Base-by-base conservation (phyloP, 2,329 filamentous ascomycete species). In the Trichophyton schoenleinii region DNA sequence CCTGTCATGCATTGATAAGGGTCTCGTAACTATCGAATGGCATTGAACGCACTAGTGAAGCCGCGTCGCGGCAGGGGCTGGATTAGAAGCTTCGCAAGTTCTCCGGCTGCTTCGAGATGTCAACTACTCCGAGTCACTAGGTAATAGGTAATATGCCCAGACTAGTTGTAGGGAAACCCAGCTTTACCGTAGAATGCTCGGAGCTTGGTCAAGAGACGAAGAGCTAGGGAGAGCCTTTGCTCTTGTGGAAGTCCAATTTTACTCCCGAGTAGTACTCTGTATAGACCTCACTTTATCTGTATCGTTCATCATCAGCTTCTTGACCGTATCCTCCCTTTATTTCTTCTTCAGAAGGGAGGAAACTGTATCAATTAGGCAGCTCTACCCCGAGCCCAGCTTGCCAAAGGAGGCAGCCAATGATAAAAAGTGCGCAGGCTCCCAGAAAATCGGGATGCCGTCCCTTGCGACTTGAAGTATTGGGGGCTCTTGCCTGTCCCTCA, bases 1-100 rank as follows among this genome's bases (percentile, higher is more conserved):
- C 52, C n/a, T 36, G 52, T 34, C 25, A 55, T 55, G 52, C 52
- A 55, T 55, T 22, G 8, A 34, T 53, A 18, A n/a, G 28, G 52
- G 52, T 22, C 52, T 55, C 28, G 52, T 55, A 55, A 55, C 28
- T 38, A 36, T 34, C 52, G 25, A 55, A 55, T 31, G 28, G 28
- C 28, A 55, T 31, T 55, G 8, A 15, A 36, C 15, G 52, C 52
- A 28, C 52, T 55, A 55, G 31, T 36, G 52, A 55, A 55, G 52
- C 52, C 52, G 52, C 52, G n/a, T 31, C 36, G 31, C 31, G 52
- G 52, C 25, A 36, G n/a, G 20, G 52, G 52, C 52, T 55, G 31
- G 52, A 55, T 52, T 25, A 52, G 52, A 55, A 55, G 52, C 52
- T 55, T 55, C 31, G 52, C 52, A 55, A 28, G 3, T 22, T 55